Percentiles rank a stretch among this genome's conserved stretches.
These are phyloP conservation scores for Diaporthe vexans DNA, from an alignment of 2,329 filamentous ascomycete species.

Conservation along the genomic window DNA sequence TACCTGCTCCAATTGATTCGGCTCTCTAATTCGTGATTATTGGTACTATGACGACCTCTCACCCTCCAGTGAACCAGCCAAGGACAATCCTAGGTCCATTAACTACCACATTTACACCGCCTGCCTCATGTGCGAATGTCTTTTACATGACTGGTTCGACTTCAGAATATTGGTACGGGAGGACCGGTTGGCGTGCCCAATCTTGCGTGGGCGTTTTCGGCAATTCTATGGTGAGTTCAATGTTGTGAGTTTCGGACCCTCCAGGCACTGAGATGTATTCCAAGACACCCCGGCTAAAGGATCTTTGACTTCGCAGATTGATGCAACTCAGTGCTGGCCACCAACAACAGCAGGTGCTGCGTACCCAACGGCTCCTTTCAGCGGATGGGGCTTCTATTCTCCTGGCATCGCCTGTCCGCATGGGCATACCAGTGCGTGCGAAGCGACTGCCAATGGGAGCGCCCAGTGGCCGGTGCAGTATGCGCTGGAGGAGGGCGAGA, in stretches of 20 bases:
- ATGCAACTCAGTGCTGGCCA: constrained; percentile 30
- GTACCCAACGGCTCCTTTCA: constrained; percentile 9
- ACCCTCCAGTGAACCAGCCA: not conserved
- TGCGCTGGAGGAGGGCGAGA: constrained; percentile 12
- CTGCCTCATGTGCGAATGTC: constrained; percentile 14
- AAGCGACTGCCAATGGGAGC: not conserved
- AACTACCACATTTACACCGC: constrained; percentile 25
- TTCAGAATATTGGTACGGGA: not conserved
- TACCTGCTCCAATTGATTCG: no score
- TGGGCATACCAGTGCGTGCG: constrained; percentile 14
- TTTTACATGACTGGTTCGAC: not conserved
- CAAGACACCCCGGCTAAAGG: not conserved
- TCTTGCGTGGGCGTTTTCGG: not conserved
- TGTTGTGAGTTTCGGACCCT: not conserved
- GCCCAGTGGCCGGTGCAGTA: constrained; percentile 28
- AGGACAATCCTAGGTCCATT: constrained; percentile 29
- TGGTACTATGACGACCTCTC: not conserved
- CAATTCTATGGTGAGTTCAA: not conserved
- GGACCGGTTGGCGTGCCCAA: not conserved
- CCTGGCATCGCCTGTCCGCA: constrained; percentile 21
- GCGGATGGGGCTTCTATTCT: constrained; percentile 29
- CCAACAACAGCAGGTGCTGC: constrained; percentile 18
- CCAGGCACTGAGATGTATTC: not conserved
- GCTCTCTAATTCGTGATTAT: not conserved
- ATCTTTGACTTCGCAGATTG: not conserved